These are phyloP conservation scores for Mycena venus DNA, from an alignment of 768 basidiomycete genomes.

Conservation along the genomic window DNA sequence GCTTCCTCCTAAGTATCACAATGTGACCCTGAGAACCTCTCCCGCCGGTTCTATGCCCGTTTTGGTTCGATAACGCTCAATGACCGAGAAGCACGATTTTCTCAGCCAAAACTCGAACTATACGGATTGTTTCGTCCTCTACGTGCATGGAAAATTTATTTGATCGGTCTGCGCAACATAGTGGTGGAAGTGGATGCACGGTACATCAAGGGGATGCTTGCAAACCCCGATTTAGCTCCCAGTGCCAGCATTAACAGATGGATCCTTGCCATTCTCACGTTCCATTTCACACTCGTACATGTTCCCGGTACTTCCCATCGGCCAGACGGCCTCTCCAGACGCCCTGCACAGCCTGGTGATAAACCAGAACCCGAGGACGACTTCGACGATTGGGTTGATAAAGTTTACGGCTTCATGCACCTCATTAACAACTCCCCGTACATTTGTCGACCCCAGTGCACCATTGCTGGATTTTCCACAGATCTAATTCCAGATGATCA, in stretches of 20 bases:
- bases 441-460: neutral
- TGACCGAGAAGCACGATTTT: constrained; percentile 37
- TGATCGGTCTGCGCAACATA: constrained; percentile 47
- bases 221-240: constrained; percentile 40
- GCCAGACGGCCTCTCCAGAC: constrained; percentile 46
- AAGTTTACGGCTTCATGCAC: constrained; percentile 34
- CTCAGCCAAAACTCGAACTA: constrained; percentile 50
- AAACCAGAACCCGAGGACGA: constrained; percentile 9
- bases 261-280: constrained; percentile 43
- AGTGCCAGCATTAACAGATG: constrained; percentile 40
- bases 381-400: constrained; percentile 35
- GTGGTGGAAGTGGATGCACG: constrained; percentile 52
- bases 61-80: too few species aligned
- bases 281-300: constrained; percentile 39
- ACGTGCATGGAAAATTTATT: constrained; percentile 33
- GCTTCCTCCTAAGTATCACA: too few species aligned
- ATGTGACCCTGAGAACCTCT: too few species aligned
- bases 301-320: constrained; percentile 23
- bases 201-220: constrained; percentile 52
- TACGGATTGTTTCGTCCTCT: constrained; percentile 47
- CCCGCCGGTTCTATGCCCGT: too few species aligned
- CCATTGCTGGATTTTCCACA: neutral
- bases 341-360: constrained; percentile 29
- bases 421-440: constrained; percentile 17
- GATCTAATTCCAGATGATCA: neutral